Percentiles rank a stretch among this genome's conserved stretches.
Evolutionary conservation across 768 basidiomycete species (phyloP).

Genomic region (Termitomyces titanicus): DNA sequence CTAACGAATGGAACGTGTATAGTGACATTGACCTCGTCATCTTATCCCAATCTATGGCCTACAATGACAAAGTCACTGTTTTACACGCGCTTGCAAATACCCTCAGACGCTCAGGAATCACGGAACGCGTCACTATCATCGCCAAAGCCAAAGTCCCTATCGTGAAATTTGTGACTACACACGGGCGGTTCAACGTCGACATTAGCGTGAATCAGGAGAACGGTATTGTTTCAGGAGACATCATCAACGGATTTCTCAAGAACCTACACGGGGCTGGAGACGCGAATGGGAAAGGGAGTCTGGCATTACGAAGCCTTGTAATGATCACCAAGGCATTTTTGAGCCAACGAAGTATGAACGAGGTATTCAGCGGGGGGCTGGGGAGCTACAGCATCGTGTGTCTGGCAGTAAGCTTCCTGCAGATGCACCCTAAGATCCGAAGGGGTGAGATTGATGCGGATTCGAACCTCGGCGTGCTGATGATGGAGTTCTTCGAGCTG

Average conservation of each 20-base stretch:
- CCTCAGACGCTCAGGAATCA: constrained; percentile 71
- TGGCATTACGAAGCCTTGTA: constrained; percentile 80
- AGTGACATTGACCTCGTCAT: constrained; percentile 97
- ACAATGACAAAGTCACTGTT: constrained; percentile 61
- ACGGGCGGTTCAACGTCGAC: constrained; percentile 85
- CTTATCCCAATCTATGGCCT: constrained; percentile 71
- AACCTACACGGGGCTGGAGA: constrained; percentile 39
- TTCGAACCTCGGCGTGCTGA: constrained; percentile 87
- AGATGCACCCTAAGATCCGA: constrained; percentile 96
- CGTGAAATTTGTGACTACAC: constrained; percentile 85
- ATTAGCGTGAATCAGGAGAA: constrained; percentile 91
- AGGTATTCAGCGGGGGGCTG: constrained; percentile 94
- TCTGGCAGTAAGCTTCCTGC: constrained; percentile 88
- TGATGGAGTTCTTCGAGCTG: constrained; percentile 96
- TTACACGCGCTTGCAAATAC: constrained; percentile 77
- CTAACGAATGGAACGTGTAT: constrained; percentile 14
- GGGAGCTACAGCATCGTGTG: constrained; percentile 95
- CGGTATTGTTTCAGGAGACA: constrained; percentile 72
- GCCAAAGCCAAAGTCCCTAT: constrained; percentile 95
- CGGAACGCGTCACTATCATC: constrained; percentile 78
- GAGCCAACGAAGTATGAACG: constrained; percentile 89
- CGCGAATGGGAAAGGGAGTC: constrained; percentile 31
- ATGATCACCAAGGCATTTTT: constrained; percentile 90
- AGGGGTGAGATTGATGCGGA: constrained; percentile 83
- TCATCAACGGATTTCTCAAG: constrained; percentile 77